These are phyloP conservation scores for Amanita molliuscula DNA, from an alignment of 768 basidiomycete genomes.

Conservation along the genomic window DNA sequence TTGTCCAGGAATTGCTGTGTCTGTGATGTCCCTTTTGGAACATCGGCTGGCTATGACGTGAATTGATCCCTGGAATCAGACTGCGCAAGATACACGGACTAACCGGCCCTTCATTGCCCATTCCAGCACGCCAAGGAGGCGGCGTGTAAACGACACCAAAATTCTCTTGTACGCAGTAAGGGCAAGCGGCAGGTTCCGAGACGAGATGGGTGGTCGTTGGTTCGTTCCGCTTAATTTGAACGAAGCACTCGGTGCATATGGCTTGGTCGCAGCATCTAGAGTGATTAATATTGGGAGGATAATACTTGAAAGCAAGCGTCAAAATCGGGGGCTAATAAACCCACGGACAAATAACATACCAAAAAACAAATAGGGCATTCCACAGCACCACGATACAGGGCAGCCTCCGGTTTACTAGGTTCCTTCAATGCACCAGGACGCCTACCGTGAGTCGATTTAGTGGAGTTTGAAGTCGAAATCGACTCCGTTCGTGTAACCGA, in stretches of 20 bases:
- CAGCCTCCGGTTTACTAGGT: constrained; percentile 60
- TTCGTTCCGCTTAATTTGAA: constrained; percentile 95
- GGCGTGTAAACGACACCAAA: constrained; percentile 88
- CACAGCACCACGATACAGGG: constrained; percentile 72
- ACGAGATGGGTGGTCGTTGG: constrained; percentile 92
- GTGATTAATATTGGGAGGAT: constrained; percentile 93
- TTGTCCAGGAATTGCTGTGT: constrained; percentile 27
- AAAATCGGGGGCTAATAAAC: constrained; percentile 15
- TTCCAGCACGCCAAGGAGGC: constrained; percentile 73
- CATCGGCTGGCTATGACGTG: constrained; percentile 30
- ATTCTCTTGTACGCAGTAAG: constrained; percentile 95
- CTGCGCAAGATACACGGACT: constrained; percentile 16
- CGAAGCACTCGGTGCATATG: constrained; percentile 98
- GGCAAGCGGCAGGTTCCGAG: constrained; percentile 94
- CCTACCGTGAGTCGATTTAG: constrained; percentile 37
- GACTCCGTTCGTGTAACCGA: constrained; percentile 37
- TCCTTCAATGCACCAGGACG: constrained; percentile 56
- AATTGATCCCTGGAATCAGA: constrained; percentile 4
- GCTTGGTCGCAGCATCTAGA: constrained; percentile 98
- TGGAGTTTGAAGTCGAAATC: constrained; percentile 19
- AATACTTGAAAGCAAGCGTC: constrained; percentile 57
- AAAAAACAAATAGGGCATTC: constrained; percentile 99
- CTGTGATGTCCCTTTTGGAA: constrained; percentile 27
- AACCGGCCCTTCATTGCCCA: constrained; percentile 65
- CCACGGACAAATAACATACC: constrained; percentile 39